A percentile compares a stretch with the other conserved stretches of the same genome.
Evolutionary conservation across 805 yeast species (phyloP).

Genomic region (Priceomyces carsonii): DNA sequence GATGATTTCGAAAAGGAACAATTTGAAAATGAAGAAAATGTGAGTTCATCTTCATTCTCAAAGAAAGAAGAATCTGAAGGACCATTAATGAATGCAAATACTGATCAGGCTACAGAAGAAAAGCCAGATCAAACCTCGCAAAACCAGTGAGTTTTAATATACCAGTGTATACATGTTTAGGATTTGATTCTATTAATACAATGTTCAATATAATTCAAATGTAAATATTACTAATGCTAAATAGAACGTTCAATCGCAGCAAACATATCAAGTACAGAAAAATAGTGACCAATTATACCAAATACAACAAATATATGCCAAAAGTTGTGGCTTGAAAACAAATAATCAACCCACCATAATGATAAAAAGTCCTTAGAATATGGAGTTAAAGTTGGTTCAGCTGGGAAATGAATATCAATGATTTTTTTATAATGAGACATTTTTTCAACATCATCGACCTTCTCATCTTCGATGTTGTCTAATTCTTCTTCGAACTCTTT

Average conservation of each 20-base stretch:
- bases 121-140: too few species aligned
- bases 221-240: too few species aligned
- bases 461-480: slow-evolving; percentile 11
- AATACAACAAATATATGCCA: slow-evolving; percentile 93
- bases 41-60: slow-evolving; percentile 16
- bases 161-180: too few species aligned
- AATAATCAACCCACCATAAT: slow-evolving; percentile 83
- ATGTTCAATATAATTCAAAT: background rate
- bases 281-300: slow-evolving; percentile 89
- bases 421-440: slow-evolving; percentile 26
- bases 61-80: slow-evolving; percentile 10
- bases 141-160: too few species aligned
- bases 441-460: slow-evolving; percentile 11
- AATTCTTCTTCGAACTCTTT: slow-evolving; percentile 31
- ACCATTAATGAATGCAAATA: slow-evolving; percentile 1
- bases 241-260: slow-evolving; percentile 27
- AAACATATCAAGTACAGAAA: slow-evolving; percentile 74
- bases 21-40: slow-evolving; percentile 27
- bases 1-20: slow-evolving; percentile 43
- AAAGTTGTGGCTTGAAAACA: slow-evolving; percentile 77
- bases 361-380: slow-evolving; percentile 46
- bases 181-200: too few species aligned
- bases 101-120: too few species aligned
- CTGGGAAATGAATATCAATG: slow-evolving; percentile 38
- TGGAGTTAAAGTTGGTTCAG: slow-evolving; percentile 31